phyloP scores from a whole-genome alignment of 805 yeast species.

The Lachancea fermentati region DNA sequence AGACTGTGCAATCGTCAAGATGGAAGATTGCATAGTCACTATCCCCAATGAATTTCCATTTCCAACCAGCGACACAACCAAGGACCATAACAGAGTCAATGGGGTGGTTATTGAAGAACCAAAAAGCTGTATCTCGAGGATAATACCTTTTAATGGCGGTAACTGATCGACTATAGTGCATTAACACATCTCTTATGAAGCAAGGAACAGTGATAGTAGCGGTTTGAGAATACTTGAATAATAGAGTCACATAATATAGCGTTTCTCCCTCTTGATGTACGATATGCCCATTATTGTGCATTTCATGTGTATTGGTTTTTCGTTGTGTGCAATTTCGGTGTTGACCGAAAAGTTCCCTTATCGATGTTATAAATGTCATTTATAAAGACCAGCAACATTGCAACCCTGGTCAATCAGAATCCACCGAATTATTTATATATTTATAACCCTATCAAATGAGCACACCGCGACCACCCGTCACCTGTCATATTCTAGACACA shows the following conservation, averaged over 20 bases:
- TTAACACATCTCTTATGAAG: conserved; percentile 27
- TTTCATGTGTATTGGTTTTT: conserved; percentile 1
- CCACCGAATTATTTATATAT: too few species aligned
- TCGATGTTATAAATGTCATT: neutral
- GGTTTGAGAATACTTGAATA: conserved; percentile 34
- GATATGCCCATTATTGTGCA: conserved; percentile 18
- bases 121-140: conserved; percentile 10
- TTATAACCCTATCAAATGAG: conserved; percentile 1
- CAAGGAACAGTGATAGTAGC: conserved; percentile 29
- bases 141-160: conserved; percentile 28
- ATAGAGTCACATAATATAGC: conserved; percentile 32
- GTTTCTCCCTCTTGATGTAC: conserved; percentile 20
- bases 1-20: conserved; percentile 24
- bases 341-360: conserved; percentile 5
- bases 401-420: too few species aligned
- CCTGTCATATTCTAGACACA: conserved; percentile 88
- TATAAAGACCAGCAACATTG: neutral
- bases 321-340: conserved; percentile 2
- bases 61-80: conserved; percentile 34
- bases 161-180: conserved; percentile 15
- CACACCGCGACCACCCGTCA: conserved; percentile 47
- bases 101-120: conserved; percentile 41
- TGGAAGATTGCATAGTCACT: conserved; percentile 19
- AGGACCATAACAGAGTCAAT: conserved; percentile 30
- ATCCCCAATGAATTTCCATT: conserved; percentile 14